These are phyloP conservation scores for Sonneratia caseolaris DNA, from an alignment of 345 rosid genomes.

Conservation along the genomic window DNA sequence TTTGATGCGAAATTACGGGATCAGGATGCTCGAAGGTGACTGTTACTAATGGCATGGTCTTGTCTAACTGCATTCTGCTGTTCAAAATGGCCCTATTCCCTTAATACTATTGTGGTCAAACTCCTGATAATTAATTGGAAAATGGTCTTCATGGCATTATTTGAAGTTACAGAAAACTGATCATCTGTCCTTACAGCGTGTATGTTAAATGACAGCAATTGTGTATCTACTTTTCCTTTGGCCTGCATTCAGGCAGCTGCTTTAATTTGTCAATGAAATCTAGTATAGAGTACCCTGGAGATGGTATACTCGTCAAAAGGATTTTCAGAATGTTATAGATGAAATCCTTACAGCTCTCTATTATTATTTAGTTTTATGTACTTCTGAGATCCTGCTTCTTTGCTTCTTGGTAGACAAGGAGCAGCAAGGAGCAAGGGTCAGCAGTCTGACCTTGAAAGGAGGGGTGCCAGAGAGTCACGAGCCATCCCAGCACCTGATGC, in stretches of 20 bases:
- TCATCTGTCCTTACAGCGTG: not conserved
- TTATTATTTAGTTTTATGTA: not conserved
- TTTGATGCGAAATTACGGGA: no score
- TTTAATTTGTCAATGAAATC: not conserved
- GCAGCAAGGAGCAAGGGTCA: conserved; percentile 68
- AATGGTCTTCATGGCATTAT: not conserved
- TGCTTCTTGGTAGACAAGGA: conserved; percentile 50
- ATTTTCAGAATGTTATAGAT: not conserved
- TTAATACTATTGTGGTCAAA: not conserved
- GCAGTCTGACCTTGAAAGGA: conserved; percentile 55
- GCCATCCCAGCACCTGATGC: conserved; percentile 97
- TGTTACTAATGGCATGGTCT: not conserved
- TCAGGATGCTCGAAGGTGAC: no score
- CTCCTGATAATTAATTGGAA: not conserved
- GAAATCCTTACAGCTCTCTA: not conserved
- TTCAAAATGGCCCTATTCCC: not conserved
- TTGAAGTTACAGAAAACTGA: not conserved
- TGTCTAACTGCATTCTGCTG: not conserved
- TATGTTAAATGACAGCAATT: not conserved
- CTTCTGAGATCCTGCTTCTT: conserved; percentile 6
- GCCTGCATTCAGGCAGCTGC: not conserved
- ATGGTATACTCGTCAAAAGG: not conserved
- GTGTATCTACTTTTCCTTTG: not conserved
- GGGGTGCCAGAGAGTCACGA: conserved; percentile 75
- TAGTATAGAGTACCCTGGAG: not conserved